Evolutionary conservation across 2,329 filamentous ascomycete genomes (phyloP), one percentile per base, ranked within the genome.

Genomic region (Tricladium varicosporioides): DNA sequence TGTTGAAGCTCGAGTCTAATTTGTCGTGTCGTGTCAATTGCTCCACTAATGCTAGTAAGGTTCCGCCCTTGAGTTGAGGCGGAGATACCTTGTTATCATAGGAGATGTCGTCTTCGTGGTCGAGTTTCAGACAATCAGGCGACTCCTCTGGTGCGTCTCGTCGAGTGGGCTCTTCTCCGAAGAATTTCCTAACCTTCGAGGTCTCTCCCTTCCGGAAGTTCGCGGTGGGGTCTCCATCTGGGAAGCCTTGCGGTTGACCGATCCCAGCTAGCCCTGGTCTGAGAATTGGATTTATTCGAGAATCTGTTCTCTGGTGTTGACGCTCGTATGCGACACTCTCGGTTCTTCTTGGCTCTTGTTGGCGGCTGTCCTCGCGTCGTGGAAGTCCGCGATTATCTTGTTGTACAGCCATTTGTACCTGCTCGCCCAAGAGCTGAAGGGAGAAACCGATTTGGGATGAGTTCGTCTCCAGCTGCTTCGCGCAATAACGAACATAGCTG

Each of bases 1-100:
- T 95, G 77, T 97, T 97, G 76, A 97, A 97, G 61, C 83, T 93
- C 2, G 92, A 91, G 70, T 97, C 94, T 13, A 96, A 82, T 69
- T 95, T 94, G 75, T 99, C 94, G 70, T 99, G 94, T 49, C 94
- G 85, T 14, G 94, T 99, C 46, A 99, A 81, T 69, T 97, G 93
- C 73, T 97, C 94, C 5, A 97, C 94, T 56, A 99, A 78, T 4
- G 90, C 94, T 31, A 91, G 81, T 16, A 99, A 76, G 0, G 93
- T 96, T 48, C 94, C 94, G 63, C 93, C 94, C 72, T 92, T 94
- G 57, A 99, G 82, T 31, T 87, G 82, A 19, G 89, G 86, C 2
- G 86, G 84, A 31, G 85, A 81, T n/a, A 79, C 76, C 73, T 97
- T 97, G 57, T 80, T 81, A 70, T 97, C 94, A 77, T 93, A 97